Evolutionary conservation across 148 eudicot genomes (phyloP).

Genomic region (Drosera capensis): DNA sequence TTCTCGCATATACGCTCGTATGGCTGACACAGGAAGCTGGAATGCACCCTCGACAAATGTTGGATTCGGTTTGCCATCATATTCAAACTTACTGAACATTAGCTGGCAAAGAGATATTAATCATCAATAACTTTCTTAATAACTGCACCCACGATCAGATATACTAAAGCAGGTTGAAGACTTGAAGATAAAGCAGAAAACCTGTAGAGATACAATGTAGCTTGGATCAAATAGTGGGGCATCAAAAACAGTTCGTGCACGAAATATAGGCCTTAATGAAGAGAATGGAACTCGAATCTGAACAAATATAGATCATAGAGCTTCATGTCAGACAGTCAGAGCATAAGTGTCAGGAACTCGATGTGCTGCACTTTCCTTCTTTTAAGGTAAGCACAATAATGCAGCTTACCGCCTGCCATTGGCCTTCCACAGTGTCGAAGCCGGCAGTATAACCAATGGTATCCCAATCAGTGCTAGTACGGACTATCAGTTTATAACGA

Average conservation of each 20-base stretch:
- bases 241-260: conserved; percentile 67
- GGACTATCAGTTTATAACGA: conserved; percentile 78
- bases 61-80: conserved; percentile 84
- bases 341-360: too few relatives aligned
- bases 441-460: conserved; percentile 79
- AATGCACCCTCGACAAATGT: conserved; percentile 87
- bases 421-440: conserved; percentile 84
- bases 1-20: conserved; percentile 66
- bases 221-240: conserved; percentile 76
- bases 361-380: too few relatives aligned
- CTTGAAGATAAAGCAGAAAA: conserved; percentile 2
- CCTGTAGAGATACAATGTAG: conserved; percentile 71
- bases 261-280: conserved; percentile 71
- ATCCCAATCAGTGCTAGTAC: conserved; percentile 95
- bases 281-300: conserved; percentile 71
- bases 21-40: conserved; percentile 75
- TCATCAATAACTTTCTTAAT: too few relatives aligned
- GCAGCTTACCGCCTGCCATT: conserved; percentile 86
- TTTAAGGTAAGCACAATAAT: too few relatives aligned
- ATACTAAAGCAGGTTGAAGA: background rate
- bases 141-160: too few relatives aligned
- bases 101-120: conserved; percentile 36
- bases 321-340: background rate
- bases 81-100: conserved; percentile 96
- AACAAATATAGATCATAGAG: conserved; percentile 1